Percentiles rank a stretch among this genome's conserved stretches.
Evolutionary conservation across 2,329 filamentous ascomycete species (phyloP).

Genomic region (Akanthomyces lecanii): DNA sequence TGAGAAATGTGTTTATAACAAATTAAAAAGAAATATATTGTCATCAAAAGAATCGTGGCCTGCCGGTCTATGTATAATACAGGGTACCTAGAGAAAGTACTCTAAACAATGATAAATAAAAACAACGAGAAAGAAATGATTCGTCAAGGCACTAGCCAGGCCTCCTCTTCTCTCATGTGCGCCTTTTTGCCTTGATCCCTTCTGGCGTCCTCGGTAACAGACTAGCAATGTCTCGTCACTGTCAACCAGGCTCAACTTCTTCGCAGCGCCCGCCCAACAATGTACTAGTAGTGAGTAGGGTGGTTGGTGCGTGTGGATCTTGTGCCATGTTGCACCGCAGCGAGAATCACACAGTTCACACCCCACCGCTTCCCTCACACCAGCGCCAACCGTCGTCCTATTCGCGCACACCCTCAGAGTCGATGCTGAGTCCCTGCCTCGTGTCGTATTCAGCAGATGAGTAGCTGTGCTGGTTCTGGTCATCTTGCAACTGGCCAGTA

Average conservation of each 20-base stretch:
- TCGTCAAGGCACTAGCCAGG: neutral
- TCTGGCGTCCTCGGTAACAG: slow-evolving; percentile 3
- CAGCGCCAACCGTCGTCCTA: neutral
- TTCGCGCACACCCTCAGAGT: neutral
- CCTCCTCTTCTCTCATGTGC: neutral
- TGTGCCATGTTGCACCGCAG: slow-evolving; percentile 11
- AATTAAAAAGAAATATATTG: neutral
- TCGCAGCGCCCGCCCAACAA: neutral
- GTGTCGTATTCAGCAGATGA: neutral
- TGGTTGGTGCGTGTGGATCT: slow-evolving; percentile 6
- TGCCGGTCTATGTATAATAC: neutral
- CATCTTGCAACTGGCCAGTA: neutral
- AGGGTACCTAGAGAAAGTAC: neutral
- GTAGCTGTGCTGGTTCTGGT: neutral
- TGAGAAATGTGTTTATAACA: neutral
- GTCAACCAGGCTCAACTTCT: neutral
- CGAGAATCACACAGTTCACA: neutral
- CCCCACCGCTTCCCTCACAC: neutral
- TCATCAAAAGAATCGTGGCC: neutral
- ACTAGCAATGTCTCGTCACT: slow-evolving; percentile 2
- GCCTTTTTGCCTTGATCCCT: neutral
- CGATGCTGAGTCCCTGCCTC: neutral
- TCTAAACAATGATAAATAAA: neutral
- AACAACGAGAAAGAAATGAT: neutral
- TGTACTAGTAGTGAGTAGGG: neutral